These are phyloP conservation scores for Pichia sp. DNA, from an alignment of 1,139 yeast genomes.

Conservation along the genomic window DNA sequence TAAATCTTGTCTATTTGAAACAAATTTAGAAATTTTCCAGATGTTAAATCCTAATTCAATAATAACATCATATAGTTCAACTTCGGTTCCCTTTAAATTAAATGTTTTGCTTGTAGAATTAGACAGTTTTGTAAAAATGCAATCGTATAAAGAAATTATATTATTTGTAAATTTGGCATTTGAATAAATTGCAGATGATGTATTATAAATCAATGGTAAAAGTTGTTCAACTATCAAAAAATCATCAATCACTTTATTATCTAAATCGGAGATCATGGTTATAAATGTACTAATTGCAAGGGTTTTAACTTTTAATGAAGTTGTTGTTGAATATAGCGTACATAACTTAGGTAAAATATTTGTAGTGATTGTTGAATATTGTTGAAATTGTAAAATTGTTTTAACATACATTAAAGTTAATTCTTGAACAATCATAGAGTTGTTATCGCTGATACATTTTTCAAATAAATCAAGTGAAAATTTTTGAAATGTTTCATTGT, in stretches of 20 bases:
- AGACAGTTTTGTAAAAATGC: constrained; percentile 24
- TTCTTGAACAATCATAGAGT: constrained; percentile 26
- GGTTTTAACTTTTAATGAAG: constrained; percentile 70
- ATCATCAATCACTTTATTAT: constrained; percentile 57
- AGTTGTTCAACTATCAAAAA: constrained; percentile 69
- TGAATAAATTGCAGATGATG: constrained; percentile 26
- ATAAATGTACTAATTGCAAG: constrained; percentile 63
- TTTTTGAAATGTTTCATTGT: constrained; percentile 21
- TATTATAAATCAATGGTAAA: constrained; percentile 54
- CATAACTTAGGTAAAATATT: constrained; percentile 67
- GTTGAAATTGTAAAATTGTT: constrained; percentile 54
- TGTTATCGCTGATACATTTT: constrained; percentile 20
- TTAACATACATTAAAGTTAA: constrained; percentile 50
- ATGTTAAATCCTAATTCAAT: constrained; percentile 29
- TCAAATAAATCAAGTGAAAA: constrained; percentile 28
- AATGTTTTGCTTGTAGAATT: constrained; percentile 19
- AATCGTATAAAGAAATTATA: constrained; percentile 26
- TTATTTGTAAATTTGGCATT: constrained; percentile 28
- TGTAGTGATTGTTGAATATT: constrained; percentile 68
- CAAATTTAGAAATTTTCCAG: constrained; percentile 27
- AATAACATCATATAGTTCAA: constrained; percentile 26
- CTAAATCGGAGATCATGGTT: constrained; percentile 42
- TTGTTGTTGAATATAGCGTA: constrained; percentile 73
- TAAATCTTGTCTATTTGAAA: constrained; percentile 16
- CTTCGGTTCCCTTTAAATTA: constrained; percentile 25